Conservation (phyloP, 2,329 filamentous ascomycete genomes). For the Aspergillus ustus region DNA sequence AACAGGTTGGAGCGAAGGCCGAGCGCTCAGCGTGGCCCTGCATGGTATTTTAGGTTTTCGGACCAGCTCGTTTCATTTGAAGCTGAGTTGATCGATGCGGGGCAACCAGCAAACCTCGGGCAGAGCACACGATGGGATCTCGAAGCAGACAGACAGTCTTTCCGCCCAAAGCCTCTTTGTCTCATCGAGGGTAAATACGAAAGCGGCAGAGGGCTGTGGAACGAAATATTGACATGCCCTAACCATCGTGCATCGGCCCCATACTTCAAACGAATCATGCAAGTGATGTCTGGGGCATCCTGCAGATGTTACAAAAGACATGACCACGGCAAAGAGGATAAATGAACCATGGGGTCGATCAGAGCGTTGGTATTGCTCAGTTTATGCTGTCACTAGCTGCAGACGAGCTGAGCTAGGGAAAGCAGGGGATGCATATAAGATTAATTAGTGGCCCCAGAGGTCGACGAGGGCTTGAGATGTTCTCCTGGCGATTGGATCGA, state of each 20-base stretch:
- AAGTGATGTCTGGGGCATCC: constrained; percentile 10
- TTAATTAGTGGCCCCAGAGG: constrained; percentile 11
- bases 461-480: constrained; percentile 1
- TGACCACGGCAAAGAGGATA: constrained; percentile 13
- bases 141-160: constrained; percentile 1
- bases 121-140: constrained; percentile 13
- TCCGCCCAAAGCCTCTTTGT: neutral
- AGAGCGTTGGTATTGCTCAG: constrained; percentile 20
- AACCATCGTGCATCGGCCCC: neutral
- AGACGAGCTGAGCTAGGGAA: constrained; percentile 12
- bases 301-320: constrained; percentile 9
- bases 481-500: constrained; percentile 18
- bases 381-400: constrained; percentile 18
- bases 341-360: constrained; percentile 20
- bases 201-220: neutral
- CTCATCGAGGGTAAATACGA: neutral
- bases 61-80: constrained; percentile 10
- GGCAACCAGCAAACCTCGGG: constrained; percentile 5
- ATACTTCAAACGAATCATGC: constrained; percentile 15
- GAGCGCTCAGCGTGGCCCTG: constrained; percentile 10
- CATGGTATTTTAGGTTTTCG: constrained; percentile 11
- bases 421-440: constrained; percentile 19
- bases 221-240: neutral
- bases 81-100: constrained; percentile 15
- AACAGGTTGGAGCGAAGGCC: constrained; percentile 7